Conservation (phyloP, 176 grass and related monocot species). For the Musa troglodytarum region DNA sequence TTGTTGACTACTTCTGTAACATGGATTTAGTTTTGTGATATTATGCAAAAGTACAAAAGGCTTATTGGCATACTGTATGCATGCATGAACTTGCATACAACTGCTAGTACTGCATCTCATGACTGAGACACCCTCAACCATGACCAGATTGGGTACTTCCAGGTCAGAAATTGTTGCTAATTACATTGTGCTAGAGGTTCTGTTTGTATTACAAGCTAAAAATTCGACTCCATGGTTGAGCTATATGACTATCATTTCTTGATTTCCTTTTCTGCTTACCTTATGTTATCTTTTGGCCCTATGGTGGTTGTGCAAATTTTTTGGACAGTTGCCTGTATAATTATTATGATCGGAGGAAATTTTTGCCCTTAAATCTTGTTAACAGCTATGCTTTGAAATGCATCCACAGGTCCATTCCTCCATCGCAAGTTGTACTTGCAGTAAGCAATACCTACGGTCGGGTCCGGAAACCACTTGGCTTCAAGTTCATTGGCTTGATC, state of each 20-base stretch:
- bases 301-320: neutral
- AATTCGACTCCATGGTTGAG: neutral
- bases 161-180: no score
- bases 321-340: neutral
- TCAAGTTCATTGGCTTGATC: slow-evolving; percentile 59
- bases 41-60: no score
- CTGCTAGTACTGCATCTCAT: no score
- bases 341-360: neutral
- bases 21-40: no score
- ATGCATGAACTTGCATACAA: no score
- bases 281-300: neutral
- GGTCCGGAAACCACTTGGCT: slow-evolving; percentile 83
- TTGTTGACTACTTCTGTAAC: no score
- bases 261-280: neutral
- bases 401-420: slow-evolving; percentile 65
- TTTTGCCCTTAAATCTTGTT: slow-evolving; percentile 11
- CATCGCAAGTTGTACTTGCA: slow-evolving; percentile 90
- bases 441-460: slow-evolving; percentile 92
- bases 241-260: neutral
- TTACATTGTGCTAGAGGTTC: no score
- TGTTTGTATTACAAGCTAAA: no score
- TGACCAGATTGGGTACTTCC: no score
- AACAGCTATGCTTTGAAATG: slow-evolving; percentile 22
- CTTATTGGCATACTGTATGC: no score
- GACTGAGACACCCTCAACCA: no score